A percentile compares a stretch with the other conserved stretches of the same genome.
These are phyloP conservation scores for Sabuloglossum arenarium DNA, from an alignment of 495 filamentous ascomycete genomes.

Conservation along the genomic window DNA sequence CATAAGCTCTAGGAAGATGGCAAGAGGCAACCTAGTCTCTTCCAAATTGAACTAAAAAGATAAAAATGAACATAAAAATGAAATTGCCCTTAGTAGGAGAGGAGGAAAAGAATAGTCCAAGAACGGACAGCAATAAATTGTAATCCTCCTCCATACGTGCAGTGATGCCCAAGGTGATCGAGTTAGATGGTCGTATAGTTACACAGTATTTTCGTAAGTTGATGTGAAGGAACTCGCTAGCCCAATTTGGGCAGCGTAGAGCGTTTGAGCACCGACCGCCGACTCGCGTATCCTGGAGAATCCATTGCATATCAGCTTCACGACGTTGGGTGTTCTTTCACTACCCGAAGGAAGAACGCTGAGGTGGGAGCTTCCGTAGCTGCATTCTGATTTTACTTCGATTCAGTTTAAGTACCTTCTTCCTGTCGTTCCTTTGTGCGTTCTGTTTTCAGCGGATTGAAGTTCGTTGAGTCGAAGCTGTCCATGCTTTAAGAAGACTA, in stretches of 20 bases:
- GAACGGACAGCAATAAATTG: neutral
- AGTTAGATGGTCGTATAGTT: too few species aligned
- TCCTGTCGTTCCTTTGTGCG: conserved; percentile 1
- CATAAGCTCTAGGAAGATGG: conserved; percentile 30
- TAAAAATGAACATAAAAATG: neutral
- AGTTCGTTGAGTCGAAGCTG: conserved; percentile 1
- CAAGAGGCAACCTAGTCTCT: neutral
- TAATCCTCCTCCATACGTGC: neutral
- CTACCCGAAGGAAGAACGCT: neutral
- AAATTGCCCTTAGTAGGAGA: neutral
- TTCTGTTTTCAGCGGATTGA: neutral
- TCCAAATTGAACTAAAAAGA: neutral
- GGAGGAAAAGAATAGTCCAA: neutral
- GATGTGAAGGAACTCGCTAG: neutral
- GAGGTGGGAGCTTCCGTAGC: neutral
- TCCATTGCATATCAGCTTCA: neutral
- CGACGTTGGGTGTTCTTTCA: neutral
- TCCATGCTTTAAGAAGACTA: neutral
- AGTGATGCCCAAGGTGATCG: too few species aligned
- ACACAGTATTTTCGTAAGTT: too few species aligned
- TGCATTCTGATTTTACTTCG: neutral
- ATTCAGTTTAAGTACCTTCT: neutral
- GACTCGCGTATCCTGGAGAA: neutral
- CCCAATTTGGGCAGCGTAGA: neutral
- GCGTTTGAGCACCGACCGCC: neutral